Base-by-base conservation (phyloP, 441 rosid genomes). In the Jatropha podagrica region DNA sequence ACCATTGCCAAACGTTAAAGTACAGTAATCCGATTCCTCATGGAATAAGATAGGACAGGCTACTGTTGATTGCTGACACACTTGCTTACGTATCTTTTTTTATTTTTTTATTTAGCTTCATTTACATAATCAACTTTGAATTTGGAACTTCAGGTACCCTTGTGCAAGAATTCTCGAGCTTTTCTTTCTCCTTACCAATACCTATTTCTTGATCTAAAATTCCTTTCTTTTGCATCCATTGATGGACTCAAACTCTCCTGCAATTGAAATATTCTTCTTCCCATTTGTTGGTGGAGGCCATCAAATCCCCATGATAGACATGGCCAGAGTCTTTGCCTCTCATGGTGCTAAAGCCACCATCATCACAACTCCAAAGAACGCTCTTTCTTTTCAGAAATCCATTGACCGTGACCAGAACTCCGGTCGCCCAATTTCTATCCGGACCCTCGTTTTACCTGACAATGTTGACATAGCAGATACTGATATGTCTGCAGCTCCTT, bases 241-340 rank as follows among this genome's bases (percentile, higher is more conserved):
- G 26, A 79, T 81, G 87, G 85, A 78, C 2, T 72, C 71, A 2
- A 56, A 69, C 13, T 72, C 78, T 32, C 10, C 69, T 65, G 76
- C 77, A 7, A 66, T 85, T 52, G 86, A 84, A 73, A 83, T 88
- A 68, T 82, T 83, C 75, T 86, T 88, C 83, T 81, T 84, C 38
- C 87, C 89, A 6, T 84, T 67, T 27, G 81, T 81, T 0, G 85
- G 85, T n/a, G 85, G 86, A n/a, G 86, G 81, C 74, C 87, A 82
- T 75, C 89, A 80, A 71, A 82, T 86, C 77, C 87, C 87, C 62
- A 81, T 80, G 89, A 59, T 86, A 48, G 86, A 86, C 79, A 75
- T 86, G 10, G 85, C 89, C 58, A 81, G 86, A 71, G 56, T 80
- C 72, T 83, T 86, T 77, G 87, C 86, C 12, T 52, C 62, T n/a